Evolutionary conservation across 768 basidiomycete genomes (phyloP), one percentile per base, ranked within the genome.

Genomic region (Melanogaster broomeanus): DNA sequence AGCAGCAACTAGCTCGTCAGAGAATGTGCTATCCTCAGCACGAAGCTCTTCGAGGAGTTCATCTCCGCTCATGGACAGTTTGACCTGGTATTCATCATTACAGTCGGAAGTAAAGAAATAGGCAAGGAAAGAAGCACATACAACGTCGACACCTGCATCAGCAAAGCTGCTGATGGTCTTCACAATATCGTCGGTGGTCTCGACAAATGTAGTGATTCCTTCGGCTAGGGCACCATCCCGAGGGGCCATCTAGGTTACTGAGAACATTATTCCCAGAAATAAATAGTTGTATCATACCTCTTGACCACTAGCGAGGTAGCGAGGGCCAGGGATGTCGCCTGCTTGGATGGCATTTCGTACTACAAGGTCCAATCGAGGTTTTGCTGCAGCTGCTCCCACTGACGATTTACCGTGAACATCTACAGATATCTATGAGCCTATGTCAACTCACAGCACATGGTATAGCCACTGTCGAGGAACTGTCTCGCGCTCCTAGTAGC

Each of bases 371-470:
- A 71, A 58, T 3, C 67, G 63, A 3, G 63, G 62, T 45, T 49
- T 70, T 7, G 72, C 72, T 3, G 72, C 57, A 13, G 72, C 72
- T 9, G 72, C 72, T 19, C 72, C 72, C 42, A 73, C 64, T 65
- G 33, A 31, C 12, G 34, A 41, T 16, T 28, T 6, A 33, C 21
- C 0, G 9, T 56, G 7, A 44, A 8, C 8, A 28, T 16, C 9
- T 6, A 13, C 47, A 45, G n/a, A 30, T 27, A 15, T 9, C 2
- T 4, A 21, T 12, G 6, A 28, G 35, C 22, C 22, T 15, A 31
- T 21, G 18, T 12, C 2, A n/a, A 57, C 64, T 5, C 31, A 65
- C 64, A 41, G 44, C 72, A 73, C 72, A 73, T 73, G 1, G 72
- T 73, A 44, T 72, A 72, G 5, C 72, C 72, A 48, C 69, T 60